Base-by-base conservation (phyloP, 2,329 filamentous ascomycete species). In the Claviceps paspali region DNA sequence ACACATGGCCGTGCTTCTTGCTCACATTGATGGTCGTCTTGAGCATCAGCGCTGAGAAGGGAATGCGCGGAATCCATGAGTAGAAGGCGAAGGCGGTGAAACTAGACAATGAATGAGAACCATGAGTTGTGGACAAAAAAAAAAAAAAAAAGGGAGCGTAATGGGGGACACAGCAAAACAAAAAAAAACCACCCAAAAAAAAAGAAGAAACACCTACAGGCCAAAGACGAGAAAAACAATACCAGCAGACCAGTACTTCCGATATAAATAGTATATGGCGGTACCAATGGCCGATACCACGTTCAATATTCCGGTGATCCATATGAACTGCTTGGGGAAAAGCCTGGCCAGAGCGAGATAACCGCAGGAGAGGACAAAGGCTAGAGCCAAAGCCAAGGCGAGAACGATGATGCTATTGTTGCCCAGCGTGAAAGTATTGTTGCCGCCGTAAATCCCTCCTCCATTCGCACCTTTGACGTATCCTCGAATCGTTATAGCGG, bases 321-420 rank as follows among this genome's bases (percentile, higher is more conserved):
- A 95, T 53, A 95, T 92, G 48, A 94, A 86, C 52, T 84, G 74
- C 60, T 91, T 92, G 3, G 87, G 86, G 46, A 88, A 88, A 33
- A 72, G 61, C 38, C 85, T 75, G 6, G 83, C 82, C 2, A 78
- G 56, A 57, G 76, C 74, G 49, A 95, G 75, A 54, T 95, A 96
- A 17, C 61, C 66, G 51, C 76, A 82, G 26, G 82, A 87, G 29
- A 94, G 63, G 2, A 83, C 68, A 17, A 87, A 67, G 5, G 85
- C 82, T 28, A 86, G 67, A 12, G 63, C 72, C 6, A 95, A 67
- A 6, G 82, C 74, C 53, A 92, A 87, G 24, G 73, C 68, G 56
- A 96, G 93, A 12, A 95, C 69, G 29, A 93, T 74, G 29, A 95
- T 67, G 0, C 85, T 94, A 57, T 92, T 92, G 33, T 80, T 84